A percentile compares a stretch with the other conserved stretches of the same genome.
These are phyloP conservation scores for Chaetoscypha palmicola DNA, from an alignment of 2,329 filamentous ascomycete species.

Conservation along the genomic window DNA sequence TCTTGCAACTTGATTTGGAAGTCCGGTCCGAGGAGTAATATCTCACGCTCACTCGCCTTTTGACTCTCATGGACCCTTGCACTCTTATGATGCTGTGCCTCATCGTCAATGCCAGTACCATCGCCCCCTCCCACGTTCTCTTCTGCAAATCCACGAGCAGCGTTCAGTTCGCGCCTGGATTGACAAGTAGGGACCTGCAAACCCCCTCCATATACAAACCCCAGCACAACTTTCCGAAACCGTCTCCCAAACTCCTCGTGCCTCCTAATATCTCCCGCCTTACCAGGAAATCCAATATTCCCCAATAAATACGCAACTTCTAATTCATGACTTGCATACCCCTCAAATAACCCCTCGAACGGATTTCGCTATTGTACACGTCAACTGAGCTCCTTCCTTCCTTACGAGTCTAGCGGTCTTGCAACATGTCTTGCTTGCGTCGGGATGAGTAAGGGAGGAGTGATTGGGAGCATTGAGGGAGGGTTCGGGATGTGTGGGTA, in stretches of 20 bases:
- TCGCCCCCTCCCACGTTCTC: slow-evolving; percentile 1
- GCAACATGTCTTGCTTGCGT: no score
- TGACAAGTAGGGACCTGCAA: no score
- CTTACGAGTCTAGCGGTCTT: not conserved
- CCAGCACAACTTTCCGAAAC: slow-evolving; percentile 10
- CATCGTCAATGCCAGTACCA: no score
- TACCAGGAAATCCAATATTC: slow-evolving; percentile 2
- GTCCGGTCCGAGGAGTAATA: slow-evolving; percentile 10
- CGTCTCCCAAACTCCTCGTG: slow-evolving; percentile 6
- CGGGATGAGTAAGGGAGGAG: no score
- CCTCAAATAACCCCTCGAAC: slow-evolving; percentile 2
- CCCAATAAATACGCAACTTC: slow-evolving; percentile 14
- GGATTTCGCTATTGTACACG: slow-evolving; percentile 10
- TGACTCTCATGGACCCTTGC: no score
- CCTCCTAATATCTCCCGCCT: no score
- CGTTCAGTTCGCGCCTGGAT: no score
- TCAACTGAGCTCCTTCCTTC: not conserved
- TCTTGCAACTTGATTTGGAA: slow-evolving; percentile 8
- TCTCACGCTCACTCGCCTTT: not conserved
- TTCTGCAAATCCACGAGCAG: not conserved
- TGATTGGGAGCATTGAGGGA: no score
- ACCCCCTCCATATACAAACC: slow-evolving; percentile 10
- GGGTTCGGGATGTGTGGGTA: no score
- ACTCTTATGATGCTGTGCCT: no score
- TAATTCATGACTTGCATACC: slow-evolving; percentile 14